These are phyloP conservation scores for Yarrowia sp. DNA, from an alignment of 805 yeast species.

Conservation along the genomic window DNA sequence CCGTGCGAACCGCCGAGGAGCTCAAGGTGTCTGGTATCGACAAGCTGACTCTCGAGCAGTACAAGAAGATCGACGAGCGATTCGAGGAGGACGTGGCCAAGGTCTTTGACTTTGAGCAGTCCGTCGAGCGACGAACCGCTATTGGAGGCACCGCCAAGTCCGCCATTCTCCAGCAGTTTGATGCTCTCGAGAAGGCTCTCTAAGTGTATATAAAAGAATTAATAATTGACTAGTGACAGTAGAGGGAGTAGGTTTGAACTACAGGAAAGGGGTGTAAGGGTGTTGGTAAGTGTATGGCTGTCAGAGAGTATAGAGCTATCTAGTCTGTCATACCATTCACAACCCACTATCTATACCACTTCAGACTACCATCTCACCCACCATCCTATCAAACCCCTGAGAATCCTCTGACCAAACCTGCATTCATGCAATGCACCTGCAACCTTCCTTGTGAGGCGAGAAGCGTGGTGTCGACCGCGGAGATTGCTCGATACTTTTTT, in stretches of 20 bases:
- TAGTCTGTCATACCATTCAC: no score
- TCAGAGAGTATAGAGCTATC: no score
- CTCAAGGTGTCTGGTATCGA: constrained; percentile 82
- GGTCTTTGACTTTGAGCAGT: constrained; percentile 89
- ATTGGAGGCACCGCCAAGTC: constrained; percentile 96
- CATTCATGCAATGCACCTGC: constrained; percentile 28
- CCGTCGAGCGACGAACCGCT: constrained; percentile 96
- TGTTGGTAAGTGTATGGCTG: no score
- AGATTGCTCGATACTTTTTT: constrained; percentile 2
- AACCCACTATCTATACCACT: no score
- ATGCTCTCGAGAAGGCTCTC: constrained; percentile 31
- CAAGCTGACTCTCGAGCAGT: constrained; percentile 76
- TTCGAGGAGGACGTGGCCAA: constrained; percentile 80
- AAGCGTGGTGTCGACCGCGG: not conserved
- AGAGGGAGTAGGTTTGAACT: no score
- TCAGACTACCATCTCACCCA: no score
- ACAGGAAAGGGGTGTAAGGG: no score
- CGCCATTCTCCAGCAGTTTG: constrained; percentile 82
- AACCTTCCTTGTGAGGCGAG: constrained; percentile 15
- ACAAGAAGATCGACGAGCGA: constrained; percentile 77
- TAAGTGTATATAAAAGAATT: constrained; percentile 1
- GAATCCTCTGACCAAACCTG: constrained; percentile 7
- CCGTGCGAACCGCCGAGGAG: constrained; percentile 91
- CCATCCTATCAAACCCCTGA: constrained; percentile 15
- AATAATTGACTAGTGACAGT: no score